Evolutionary conservation across 2,329 filamentous ascomycete species (phyloP), one percentile per base, ranked within the genome.

Genomic region (Fusarium irregulare): DNA sequence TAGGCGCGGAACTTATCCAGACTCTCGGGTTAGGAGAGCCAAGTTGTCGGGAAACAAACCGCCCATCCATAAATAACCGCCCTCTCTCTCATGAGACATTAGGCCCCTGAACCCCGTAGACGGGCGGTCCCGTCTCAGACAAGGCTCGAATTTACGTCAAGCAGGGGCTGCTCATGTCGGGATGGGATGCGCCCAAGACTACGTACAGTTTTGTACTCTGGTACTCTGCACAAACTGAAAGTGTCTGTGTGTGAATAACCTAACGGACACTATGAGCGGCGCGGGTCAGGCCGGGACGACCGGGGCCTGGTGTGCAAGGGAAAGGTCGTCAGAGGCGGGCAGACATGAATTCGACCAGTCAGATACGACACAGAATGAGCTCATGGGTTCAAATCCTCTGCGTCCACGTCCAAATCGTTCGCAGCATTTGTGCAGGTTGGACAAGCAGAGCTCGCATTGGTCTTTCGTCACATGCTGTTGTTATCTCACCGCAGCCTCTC

Each of bases 51-150:
- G 56, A 71, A 69, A 23, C 47, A 63, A 41, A 45, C 56, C 64
- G 56, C 60, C 40, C 60, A 47, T 58, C 37, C 30, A 56, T 49
- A 49, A 55, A 30, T 32, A 47, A 41, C 51, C 56, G 56, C 56
- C 56, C 46, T 57, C 49, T 48, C 45, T 40, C 50, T 28, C 47
- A 46, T 49, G 49, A 56, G 41, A 53, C 40, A 53, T 54, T 61
- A 30, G 49, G 42, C 56, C 56, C 68, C 68, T 65, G 64, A 59
- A 65, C 64, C 68, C 64, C 56, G 64, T 60, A 56, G 21, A 59
- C 68, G 68, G 68, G 68, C 59, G 64, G 68, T 45, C 53, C 50
- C 53, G 54, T 58, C 44, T 46, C 50, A 68, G 63, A 68, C 67
- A 68, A 61, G 58, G 62, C 63, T 68, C 62, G 56, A 45, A 40